Conservation (phyloP, 2,329 filamentous ascomycete genomes). For the Pyricularia sp. region DNA sequence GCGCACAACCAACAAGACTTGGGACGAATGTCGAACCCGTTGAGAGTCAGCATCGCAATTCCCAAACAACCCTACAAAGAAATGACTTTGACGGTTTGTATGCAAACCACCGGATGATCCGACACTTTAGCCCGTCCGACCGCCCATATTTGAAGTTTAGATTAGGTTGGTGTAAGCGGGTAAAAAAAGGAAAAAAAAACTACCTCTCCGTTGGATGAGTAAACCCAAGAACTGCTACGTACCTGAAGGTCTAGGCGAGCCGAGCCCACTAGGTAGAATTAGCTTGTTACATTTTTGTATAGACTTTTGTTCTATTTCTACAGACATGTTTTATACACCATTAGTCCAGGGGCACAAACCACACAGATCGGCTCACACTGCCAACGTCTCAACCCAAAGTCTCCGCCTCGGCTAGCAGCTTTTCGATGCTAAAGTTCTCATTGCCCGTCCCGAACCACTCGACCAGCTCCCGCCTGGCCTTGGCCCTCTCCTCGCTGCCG, state of each 20-base stretch:
- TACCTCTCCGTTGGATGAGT: neutral
- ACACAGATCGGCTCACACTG: neutral
- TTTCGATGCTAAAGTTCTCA: conserved; percentile 69
- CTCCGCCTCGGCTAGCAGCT: conserved; percentile 82
- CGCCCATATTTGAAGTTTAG: neutral
- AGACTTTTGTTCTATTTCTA: neutral
- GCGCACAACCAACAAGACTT: neutral
- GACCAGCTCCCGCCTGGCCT: conserved; percentile 60
- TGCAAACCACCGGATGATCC: neutral
- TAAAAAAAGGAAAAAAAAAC: neutral
- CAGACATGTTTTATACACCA: neutral
- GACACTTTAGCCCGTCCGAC: neutral
- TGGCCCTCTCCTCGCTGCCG: conserved; percentile 35
- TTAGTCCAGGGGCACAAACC: neutral
- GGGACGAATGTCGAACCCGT: neutral
- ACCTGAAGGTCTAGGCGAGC: neutral
- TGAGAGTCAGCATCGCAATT: neutral
- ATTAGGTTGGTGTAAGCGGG: neutral
- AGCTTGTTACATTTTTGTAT: neutral
- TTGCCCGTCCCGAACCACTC: conserved; percentile 79
- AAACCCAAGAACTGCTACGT: neutral
- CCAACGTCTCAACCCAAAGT: conserved; percentile 46
- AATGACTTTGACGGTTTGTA: neutral
- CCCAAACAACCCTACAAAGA: neutral
- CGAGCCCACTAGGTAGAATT: neutral